These are phyloP conservation scores for Parathielavia hyrcaniae DNA, from an alignment of 495 filamentous ascomycete genomes.

Conservation along the genomic window DNA sequence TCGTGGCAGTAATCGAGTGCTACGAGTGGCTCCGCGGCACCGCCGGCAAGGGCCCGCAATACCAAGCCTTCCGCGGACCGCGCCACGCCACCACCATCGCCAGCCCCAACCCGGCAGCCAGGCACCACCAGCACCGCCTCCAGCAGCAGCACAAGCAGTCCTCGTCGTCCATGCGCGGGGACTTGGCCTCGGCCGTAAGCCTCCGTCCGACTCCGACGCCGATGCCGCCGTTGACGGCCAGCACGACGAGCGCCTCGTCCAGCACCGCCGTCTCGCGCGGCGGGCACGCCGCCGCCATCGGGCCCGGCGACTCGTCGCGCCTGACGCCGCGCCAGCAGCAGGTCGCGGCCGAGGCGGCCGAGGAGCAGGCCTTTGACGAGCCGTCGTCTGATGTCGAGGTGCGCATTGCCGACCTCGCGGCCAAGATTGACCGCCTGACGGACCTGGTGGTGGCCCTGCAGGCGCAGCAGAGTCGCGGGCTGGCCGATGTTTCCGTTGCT, in stretches of 20 bases:
- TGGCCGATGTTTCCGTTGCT: constrained; percentile 24
- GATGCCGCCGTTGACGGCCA: not conserved
- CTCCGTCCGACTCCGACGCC: not conserved
- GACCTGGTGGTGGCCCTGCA: constrained; percentile 40
- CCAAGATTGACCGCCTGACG: constrained; percentile 46
- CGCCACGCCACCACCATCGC: constrained; percentile 17
- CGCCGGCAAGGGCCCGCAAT: constrained; percentile 32
- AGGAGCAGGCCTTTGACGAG: constrained; percentile 30
- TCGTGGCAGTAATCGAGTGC: constrained; percentile 44
- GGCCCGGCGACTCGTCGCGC: not conserved
- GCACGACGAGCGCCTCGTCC: not conserved
- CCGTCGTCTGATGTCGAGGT: constrained; percentile 37
- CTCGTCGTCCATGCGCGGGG: constrained; percentile 16
- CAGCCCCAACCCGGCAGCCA: constrained; percentile 14
- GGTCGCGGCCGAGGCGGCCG: constrained; percentile 22
- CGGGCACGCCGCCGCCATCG: not conserved
- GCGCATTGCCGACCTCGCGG: constrained; percentile 39
- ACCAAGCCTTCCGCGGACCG: constrained; percentile 29
- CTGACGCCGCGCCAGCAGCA: constrained; percentile 8
- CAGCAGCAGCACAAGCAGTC: constrained; percentile 3
- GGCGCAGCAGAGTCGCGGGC: constrained; percentile 19
- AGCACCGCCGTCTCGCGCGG: no score
- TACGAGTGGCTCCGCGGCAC: constrained; percentile 43
- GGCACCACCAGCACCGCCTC: not conserved
- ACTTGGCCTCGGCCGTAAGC: not conserved